phyloP scores from a whole-genome alignment of 768 basidiomycete genomes.

The Epithele typhae region DNA sequence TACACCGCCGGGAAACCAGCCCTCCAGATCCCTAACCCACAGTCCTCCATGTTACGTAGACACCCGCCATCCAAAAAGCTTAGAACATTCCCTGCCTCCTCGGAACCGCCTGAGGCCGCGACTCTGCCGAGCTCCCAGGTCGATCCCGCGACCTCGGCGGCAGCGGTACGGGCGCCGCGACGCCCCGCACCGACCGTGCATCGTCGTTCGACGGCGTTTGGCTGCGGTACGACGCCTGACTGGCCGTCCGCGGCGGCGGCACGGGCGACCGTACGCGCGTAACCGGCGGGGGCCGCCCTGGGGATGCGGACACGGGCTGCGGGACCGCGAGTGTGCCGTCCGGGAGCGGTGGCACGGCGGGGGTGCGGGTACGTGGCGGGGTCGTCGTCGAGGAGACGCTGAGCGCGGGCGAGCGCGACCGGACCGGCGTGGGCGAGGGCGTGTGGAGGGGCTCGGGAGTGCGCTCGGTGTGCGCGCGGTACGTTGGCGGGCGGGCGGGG shows the following conservation, averaged over 20 bases:
- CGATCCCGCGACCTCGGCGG: constrained; percentile 61
- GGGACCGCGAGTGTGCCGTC: constrained; percentile 12
- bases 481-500: constrained; percentile 24
- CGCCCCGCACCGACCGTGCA: constrained; percentile 1
- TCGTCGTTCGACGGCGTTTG: constrained; percentile 13
- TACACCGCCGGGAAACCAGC: too few species aligned
- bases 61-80: too few species aligned
- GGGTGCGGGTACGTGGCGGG: constrained; percentile 15
- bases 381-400: constrained; percentile 1
- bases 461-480: constrained; percentile 24
- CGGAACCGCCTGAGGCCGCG: constrained; percentile 48
- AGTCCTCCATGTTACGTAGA: too few species aligned
- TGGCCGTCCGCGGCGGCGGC: constrained; percentile 9
- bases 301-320: constrained; percentile 11
- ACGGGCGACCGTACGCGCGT: constrained; percentile 3
- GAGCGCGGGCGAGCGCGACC: constrained; percentile 20
- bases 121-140: constrained; percentile 50
- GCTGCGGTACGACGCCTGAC: constrained; percentile 10
- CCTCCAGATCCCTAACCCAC: too few species aligned
- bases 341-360: constrained; percentile 14
- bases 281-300: constrained; percentile 7
- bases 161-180: constrained; percentile 45
- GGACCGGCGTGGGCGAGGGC: constrained; percentile 19
- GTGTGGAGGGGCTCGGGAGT: constrained; percentile 30
- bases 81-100: constrained; percentile 63